Base-by-base conservation (phyloP, 2,329 filamentous ascomycete genomes). In the Ophiostoma triangulosporum region DNA sequence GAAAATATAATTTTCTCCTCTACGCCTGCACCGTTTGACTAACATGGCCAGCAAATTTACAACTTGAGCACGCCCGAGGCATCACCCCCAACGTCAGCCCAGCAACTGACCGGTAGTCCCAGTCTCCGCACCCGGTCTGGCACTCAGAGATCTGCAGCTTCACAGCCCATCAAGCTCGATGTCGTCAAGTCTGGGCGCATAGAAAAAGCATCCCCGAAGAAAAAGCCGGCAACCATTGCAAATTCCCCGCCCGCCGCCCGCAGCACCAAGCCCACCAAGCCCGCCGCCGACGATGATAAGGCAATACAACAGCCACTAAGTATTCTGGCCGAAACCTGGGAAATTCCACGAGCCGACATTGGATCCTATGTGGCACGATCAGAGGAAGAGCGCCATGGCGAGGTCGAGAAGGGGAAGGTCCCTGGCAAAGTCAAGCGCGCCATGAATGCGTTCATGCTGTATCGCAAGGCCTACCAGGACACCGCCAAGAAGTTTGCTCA, bases 391-490 rank as follows among this genome's bases (percentile, higher is more conserved):
- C 79, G 91, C 54, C 73, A 73, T 49, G 69, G 72, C 53, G 89
- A 95, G 65, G 81, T 84, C 9, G 76, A 80, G 43, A 77, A 79
- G 61, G 77, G 81, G 54, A 88, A 83, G 62, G 72, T 81, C 33
- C 73, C 73, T 2, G 86, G 86, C 26, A 89, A 90, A 65, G 78
- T 97, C 60, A 88, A 91, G 62, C 78, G 93, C 29, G 90, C 93
- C 3, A 95, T 96, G 84, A 98, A 98, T 67, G 91, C 88, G 1
- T 98, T 97, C 71, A 95, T 98, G 85, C 74, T 98, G 50, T 98
- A 98, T 67, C 84, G 93, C 40, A 95, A 93, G 60, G 88, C 88
- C 6, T 96, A 88, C 64, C 87, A 94, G 56, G 86, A 93, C 57
- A 77, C 89, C 31, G 88, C 87, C 56, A 95, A 95, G 68, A 74